A percentile compares a stretch with the other conserved stretches of the same genome.
phyloP scores from a whole-genome alignment of 371 early-diverging fungal genomes.

The Mucor circinelloides region DNA sequence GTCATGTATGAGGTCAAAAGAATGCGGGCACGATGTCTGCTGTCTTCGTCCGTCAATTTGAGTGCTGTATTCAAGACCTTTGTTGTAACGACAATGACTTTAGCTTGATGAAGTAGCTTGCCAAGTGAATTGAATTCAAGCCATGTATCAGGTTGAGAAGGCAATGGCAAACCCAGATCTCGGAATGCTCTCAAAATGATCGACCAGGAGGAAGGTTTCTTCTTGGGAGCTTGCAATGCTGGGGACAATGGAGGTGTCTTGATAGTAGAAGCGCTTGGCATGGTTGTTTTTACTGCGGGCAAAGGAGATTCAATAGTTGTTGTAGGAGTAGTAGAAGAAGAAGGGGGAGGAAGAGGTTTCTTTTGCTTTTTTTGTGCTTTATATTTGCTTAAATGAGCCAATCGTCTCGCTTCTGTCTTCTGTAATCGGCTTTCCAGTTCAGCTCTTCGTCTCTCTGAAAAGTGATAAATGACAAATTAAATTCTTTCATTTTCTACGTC shows the following conservation, averaged over 20 bases:
- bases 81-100: slow-evolving; percentile 38
- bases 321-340: not conserved
- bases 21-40: slow-evolving; percentile 56
- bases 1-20: slow-evolving; percentile 73
- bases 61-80: slow-evolving; percentile 34
- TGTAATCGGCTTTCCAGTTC: slow-evolving; percentile 28
- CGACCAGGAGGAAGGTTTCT: slow-evolving; percentile 21
- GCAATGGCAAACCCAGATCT: slow-evolving; percentile 33
- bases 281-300: not conserved
- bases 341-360: not conserved
- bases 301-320: not conserved
- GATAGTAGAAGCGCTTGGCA: slow-evolving; percentile 2
- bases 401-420: slow-evolving; percentile 32
- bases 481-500: slow-evolving; percentile 16
- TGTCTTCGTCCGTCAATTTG: slow-evolving; percentile 29
- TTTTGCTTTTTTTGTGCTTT: slow-evolving; percentile 14
- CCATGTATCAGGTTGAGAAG: slow-evolving; percentile 28
- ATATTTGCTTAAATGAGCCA: slow-evolving; percentile 24
- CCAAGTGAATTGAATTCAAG: slow-evolving; percentile 36
- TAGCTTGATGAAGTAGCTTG: slow-evolving; percentile 29
- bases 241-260: not conserved
- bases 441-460: slow-evolving; percentile 29
- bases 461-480: slow-evolving; percentile 4
- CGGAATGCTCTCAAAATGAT: slow-evolving; percentile 18
- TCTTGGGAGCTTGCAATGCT: slow-evolving; percentile 9